A percentile compares a stretch with the other conserved stretches of the same genome.
These are phyloP conservation scores for Trichophyton rubrum DNA, from an alignment of 2,329 filamentous ascomycete species.

Conservation along the genomic window DNA sequence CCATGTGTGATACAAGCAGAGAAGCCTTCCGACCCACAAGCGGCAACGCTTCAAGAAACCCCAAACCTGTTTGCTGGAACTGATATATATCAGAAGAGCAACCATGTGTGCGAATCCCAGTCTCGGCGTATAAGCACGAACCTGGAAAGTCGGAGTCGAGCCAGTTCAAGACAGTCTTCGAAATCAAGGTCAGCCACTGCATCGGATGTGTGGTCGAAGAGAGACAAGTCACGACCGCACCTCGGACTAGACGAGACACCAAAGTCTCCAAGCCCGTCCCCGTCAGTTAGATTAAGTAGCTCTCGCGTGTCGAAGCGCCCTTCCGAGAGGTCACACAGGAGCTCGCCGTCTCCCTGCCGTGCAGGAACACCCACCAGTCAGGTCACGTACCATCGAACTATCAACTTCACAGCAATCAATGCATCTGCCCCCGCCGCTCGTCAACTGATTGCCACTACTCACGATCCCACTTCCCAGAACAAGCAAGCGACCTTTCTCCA, in stretches of 20 bases:
- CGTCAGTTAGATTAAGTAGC: background rate
- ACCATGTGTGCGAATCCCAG: background rate
- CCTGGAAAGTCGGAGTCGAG: background rate
- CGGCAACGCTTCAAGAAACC: background rate
- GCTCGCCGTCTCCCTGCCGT: background rate
- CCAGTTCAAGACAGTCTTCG: background rate
- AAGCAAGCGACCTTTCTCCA: background rate
- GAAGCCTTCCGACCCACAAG: background rate
- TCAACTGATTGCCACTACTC: background rate
- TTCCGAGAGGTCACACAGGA: background rate
- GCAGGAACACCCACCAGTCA: background rate
- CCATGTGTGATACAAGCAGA: background rate
- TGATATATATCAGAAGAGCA: background rate
- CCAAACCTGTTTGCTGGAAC: background rate
- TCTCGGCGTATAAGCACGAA: background rate
- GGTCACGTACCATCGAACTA: background rate
- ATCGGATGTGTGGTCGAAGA: background rate
- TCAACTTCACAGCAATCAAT: constrained; percentile 1
- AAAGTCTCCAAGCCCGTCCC: background rate
- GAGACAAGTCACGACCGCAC: background rate
- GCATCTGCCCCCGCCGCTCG: background rate
- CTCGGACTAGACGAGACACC: background rate
- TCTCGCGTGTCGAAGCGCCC: background rate
- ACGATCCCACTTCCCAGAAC: background rate
- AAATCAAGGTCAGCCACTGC: background rate